phyloP scores from a whole-genome alignment of 1,284 basidiomycete species.

The Ustilago xerochloae region DNA sequence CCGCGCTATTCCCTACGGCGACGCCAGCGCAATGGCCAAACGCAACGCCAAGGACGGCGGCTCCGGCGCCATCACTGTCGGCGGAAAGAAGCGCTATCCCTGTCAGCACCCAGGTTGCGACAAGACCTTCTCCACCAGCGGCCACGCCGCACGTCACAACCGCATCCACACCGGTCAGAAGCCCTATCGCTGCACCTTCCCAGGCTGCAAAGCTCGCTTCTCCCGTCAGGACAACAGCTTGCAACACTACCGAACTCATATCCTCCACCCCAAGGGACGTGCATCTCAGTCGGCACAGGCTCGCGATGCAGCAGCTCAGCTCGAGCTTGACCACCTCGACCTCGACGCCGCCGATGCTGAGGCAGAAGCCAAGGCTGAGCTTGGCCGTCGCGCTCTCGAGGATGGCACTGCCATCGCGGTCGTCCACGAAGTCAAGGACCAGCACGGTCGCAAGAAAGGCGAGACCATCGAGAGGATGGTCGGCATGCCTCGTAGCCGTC shows the following conservation, averaged over 20 bases:
- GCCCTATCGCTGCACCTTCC: conserved; percentile 66
- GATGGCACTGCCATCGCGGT: conserved; percentile 65
- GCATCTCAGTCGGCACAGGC: conserved; percentile 42
- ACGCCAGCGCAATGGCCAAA: conserved; percentile 23
- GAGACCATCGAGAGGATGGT: conserved; percentile 59
- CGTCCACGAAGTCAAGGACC: conserved; percentile 60
- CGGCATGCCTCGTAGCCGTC: conserved; percentile 50
- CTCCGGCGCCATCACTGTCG: conserved; percentile 51
- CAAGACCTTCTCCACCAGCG: conserved; percentile 81
- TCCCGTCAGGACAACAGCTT: conserved; percentile 67
- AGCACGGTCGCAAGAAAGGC: conserved; percentile 56
- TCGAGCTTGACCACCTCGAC: conserved; percentile 41
- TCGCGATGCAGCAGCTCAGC: conserved; percentile 44
- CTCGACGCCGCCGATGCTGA: conserved; percentile 48
- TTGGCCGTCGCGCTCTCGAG: conserved; percentile 58
- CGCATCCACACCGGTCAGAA: conserved; percentile 76
- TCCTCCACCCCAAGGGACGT: conserved; percentile 60
- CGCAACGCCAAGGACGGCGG: conserved; percentile 34
- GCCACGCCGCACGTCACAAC: conserved; percentile 82
- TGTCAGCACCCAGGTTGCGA: conserved; percentile 74
- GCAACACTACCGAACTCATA: conserved; percentile 67
- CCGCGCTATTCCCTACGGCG: conserved; percentile 37
- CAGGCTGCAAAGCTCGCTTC: conserved; percentile 66
- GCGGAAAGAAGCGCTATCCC: conserved; percentile 72
- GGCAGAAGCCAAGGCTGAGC: conserved; percentile 51